Conservation (phyloP, 306 rosid species). For the Casuarina equisetifolia region DNA sequence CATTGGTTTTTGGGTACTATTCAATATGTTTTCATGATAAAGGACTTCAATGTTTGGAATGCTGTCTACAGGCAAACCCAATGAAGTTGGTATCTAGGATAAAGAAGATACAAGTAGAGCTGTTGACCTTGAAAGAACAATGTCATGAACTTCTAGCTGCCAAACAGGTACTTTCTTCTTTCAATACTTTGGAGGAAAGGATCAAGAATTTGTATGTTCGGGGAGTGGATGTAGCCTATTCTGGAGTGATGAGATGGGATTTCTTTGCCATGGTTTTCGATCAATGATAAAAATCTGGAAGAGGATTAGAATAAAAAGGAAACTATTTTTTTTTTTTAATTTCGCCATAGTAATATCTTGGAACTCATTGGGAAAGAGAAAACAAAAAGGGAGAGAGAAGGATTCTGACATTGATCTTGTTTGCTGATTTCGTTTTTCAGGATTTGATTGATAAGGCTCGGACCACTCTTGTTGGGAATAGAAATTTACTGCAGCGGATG, state of each 20-base stretch:
- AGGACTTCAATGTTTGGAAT: neutral
- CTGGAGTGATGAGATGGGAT: neutral
- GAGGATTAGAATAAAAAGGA: slow-evolving; percentile 1
- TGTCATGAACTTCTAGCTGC: slow-evolving; percentile 81
- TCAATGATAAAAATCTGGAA: neutral
- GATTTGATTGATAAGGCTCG: slow-evolving; percentile 88
- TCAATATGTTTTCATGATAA: neutral
- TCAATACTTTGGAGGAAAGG: neutral
- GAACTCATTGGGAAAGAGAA: too few species aligned
- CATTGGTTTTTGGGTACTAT: slow-evolving; percentile 1
- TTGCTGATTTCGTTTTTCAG: slow-evolving; percentile 38
- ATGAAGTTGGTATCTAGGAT: slow-evolving; percentile 79
- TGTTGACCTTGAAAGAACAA: slow-evolving; percentile 64
- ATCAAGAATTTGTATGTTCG: neutral
- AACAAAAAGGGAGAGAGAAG: neutral
- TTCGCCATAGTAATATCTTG: too few species aligned
- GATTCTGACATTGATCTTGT: neutral
- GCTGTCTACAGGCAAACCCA: slow-evolving; percentile 63
- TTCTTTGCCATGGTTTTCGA: neutral
- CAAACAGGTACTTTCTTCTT: slow-evolving; percentile 55
- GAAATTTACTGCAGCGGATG: slow-evolving; percentile 65
- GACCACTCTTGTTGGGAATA: slow-evolving; percentile 68
- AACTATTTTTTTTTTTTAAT: neutral
- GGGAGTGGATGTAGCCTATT: neutral
- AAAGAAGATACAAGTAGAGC: slow-evolving; percentile 71